Evolutionary conservation across 2,329 filamentous ascomycete genomes (phyloP).

Genomic region (Colletotrichum abscissum): DNA sequence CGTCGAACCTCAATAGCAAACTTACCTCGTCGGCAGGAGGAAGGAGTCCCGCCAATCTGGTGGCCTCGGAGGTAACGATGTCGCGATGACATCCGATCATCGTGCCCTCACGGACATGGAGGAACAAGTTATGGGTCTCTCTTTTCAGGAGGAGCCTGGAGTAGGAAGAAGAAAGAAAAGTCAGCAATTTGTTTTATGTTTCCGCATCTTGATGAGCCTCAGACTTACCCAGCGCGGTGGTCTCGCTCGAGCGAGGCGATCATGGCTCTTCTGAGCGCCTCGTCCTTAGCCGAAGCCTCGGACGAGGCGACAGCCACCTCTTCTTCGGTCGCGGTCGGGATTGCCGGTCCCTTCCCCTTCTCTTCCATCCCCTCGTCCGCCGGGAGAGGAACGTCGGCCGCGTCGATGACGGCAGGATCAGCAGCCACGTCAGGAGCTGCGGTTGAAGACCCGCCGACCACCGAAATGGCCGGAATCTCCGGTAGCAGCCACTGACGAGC

Average conservation of each 20-base stretch:
- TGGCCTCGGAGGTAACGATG: slow-evolving; percentile 46
- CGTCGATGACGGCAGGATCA: not conserved
- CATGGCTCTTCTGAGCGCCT: slow-evolving; percentile 12
- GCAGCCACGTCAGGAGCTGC: not conserved
- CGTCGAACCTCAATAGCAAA: not conserved
- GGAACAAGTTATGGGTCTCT: not conserved
- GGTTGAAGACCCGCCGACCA: not conserved
- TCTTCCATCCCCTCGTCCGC: not conserved
- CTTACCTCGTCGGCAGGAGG: slow-evolving; percentile 44
- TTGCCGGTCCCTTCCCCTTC: not conserved
- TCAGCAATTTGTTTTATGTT: not conserved
- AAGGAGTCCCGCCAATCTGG: slow-evolving; percentile 47
- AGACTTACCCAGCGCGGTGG: slow-evolving; percentile 10
- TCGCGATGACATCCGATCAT: slow-evolving; percentile 43
- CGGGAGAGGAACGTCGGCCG: not conserved
- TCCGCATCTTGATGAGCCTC: not conserved
- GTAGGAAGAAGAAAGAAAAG: not conserved
- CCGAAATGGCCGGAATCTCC: not conserved
- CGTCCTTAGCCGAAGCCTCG: not conserved
- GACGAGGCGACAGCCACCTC: not conserved
- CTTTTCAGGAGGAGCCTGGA: not conserved
- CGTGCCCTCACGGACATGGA: slow-evolving; percentile 6
- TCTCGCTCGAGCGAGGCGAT: slow-evolving; percentile 14
- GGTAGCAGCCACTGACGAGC: not conserved
- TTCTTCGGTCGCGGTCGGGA: not conserved